These are phyloP conservation scores for Flaveria ramosissima DNA, from an alignment of 129 eudicot species.

Conservation along the genomic window DNA sequence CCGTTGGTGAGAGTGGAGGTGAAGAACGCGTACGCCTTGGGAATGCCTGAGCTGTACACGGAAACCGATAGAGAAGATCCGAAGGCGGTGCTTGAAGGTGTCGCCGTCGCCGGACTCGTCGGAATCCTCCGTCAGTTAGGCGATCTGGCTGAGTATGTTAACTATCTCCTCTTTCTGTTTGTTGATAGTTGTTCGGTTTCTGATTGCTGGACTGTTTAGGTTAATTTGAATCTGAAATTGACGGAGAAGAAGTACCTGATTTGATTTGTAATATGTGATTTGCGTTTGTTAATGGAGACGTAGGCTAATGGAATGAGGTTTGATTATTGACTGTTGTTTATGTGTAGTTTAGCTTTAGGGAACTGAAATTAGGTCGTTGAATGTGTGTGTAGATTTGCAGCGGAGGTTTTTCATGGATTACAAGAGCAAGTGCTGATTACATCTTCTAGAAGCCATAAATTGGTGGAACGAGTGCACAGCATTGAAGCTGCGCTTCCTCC, in stretches of 20 bases:
- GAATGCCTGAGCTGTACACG: constrained; percentile 69
- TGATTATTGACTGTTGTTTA: neutral
- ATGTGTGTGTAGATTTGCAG: constrained; percentile 74
- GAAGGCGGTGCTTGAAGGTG: constrained; percentile 87
- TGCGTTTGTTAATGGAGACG: neutral
- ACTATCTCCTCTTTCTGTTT: neutral
- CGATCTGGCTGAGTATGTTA: constrained; percentile 86
- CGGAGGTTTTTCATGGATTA: constrained; percentile 94
- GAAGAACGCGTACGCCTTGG: constrained; percentile 84
- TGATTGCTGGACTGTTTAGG: neutral
- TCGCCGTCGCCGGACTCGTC: constrained; percentile 93
- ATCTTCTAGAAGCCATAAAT: constrained; percentile 87
- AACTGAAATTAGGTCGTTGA: constrained; percentile 40
- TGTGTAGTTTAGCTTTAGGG: neutral
- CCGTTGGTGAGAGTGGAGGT: constrained; percentile 74
- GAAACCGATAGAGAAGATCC: constrained; percentile 75
- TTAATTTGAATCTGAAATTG: constrained; percentile 16
- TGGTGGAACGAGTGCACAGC: constrained; percentile 64
- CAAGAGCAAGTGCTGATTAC: constrained; percentile 85
- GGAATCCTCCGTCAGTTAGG: constrained; percentile 96
- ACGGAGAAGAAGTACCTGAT: neutral
- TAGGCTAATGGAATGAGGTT: neutral
- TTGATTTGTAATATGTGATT: neutral
- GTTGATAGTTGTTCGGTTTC: neutral
- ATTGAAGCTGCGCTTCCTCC: constrained; percentile 88